These are phyloP conservation scores for Salix purpurea DNA, from an alignment of 345 rosid species.

Conservation along the genomic window DNA sequence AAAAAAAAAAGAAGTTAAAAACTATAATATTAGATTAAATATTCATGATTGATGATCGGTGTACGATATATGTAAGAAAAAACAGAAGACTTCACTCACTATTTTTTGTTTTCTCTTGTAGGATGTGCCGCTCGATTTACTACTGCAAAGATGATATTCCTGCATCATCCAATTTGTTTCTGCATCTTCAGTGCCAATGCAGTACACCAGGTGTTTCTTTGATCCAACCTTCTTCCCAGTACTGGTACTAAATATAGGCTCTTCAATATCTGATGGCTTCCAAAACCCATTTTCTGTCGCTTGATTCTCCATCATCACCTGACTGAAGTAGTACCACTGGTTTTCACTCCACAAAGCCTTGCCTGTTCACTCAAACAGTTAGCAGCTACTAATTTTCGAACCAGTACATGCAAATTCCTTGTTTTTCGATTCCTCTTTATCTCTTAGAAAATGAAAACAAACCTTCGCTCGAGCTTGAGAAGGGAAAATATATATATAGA, in stretches of 20 bases:
- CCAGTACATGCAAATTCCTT: background rate
- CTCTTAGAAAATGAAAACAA: background rate
- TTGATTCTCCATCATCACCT: constrained; percentile 21
- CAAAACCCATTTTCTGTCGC: constrained; percentile 34
- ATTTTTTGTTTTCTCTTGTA: constrained; percentile 8
- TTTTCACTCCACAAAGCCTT: constrained; percentile 34
- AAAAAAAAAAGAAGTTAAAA: background rate
- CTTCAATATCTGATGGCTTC: constrained; percentile 30
- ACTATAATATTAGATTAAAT: too few species aligned
- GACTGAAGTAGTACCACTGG: constrained; percentile 38
- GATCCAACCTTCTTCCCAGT: constrained; percentile 22
- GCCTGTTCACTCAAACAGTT: constrained; percentile 13
- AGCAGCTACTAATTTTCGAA: background rate
- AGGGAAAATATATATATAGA: background rate
- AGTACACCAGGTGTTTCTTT: constrained; percentile 35
- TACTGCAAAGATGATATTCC: constrained; percentile 31
- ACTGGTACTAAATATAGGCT: constrained; percentile 13
- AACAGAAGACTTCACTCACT: constrained; percentile 6
- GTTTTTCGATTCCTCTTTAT: background rate
- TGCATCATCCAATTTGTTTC: constrained; percentile 46
- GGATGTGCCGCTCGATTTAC: background rate
- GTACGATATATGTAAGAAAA: background rate
- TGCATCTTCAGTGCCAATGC: constrained; percentile 6
- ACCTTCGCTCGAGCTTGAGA: background rate
- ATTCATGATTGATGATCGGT: too few species aligned